phyloP scores from a whole-genome alignment of 1,139 yeast genomes.

The Hanseniaspora sp. region DNA sequence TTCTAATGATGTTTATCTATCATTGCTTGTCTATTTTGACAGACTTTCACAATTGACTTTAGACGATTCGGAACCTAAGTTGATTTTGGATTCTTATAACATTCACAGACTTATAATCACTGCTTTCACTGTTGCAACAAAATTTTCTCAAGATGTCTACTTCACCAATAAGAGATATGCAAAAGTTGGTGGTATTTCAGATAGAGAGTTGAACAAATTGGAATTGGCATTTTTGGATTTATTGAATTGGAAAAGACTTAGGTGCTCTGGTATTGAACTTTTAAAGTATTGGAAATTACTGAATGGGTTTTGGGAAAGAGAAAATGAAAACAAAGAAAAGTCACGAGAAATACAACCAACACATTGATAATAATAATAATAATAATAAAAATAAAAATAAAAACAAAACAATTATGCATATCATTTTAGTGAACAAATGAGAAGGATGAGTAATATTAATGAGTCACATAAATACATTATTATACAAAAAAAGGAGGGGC shows the following conservation, averaged over 20 bases:
- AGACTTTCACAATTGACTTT: slow-evolving; percentile 57
- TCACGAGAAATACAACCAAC: too few relatives aligned
- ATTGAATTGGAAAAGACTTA: slow-evolving; percentile 5
- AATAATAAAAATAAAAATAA: too few relatives aligned
- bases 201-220: slow-evolving; percentile 83
- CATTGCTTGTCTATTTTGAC: slow-evolving; percentile 85
- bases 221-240: slow-evolving; percentile 49
- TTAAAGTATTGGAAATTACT: slow-evolving; percentile 11
- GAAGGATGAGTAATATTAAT: too few relatives aligned
- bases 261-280: slow-evolving; percentile 8
- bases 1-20: slow-evolving; percentile 87
- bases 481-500: too few relatives aligned
- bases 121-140: slow-evolving; percentile 93
- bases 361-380: too few relatives aligned
- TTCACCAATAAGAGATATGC: slow-evolving; percentile 94
- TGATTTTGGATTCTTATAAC: slow-evolving; percentile 92
- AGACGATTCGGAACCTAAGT: slow-evolving; percentile 24
- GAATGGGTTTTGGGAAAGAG: slow-evolving; percentile 12
- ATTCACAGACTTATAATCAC: slow-evolving; percentile 88
- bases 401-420: too few relatives aligned
- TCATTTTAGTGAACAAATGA: too few relatives aligned
- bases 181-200: slow-evolving; percentile 91
- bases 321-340: neutral
- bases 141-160: slow-evolving; percentile 89
- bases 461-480: too few relatives aligned